Percentiles rank a stretch among this genome's conserved stretches.
Evolutionary conservation across 192 early-diverging fungal species (phyloP).

Genomic region (Spinellus fusiger): DNA sequence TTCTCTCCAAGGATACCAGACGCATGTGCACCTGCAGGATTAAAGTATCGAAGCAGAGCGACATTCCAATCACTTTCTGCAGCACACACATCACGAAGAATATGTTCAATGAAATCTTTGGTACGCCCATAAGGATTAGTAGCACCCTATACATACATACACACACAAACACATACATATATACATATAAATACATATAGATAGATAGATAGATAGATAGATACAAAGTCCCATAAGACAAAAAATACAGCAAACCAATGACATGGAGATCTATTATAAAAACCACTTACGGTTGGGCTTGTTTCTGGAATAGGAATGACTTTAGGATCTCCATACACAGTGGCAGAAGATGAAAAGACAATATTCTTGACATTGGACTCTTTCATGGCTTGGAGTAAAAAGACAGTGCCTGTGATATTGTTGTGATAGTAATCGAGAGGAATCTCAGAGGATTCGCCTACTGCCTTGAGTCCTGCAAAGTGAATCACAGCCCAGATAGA

Average conservation of each 20-base stretch:
- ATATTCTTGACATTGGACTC: constrained; percentile 75
- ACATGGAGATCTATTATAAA: not conserved
- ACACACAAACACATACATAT: not conserved
- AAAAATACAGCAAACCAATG: not conserved
- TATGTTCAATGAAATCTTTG: constrained; percentile 81
- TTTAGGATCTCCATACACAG: constrained; percentile 74
- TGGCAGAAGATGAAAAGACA: constrained; percentile 92
- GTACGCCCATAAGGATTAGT: constrained; percentile 92
- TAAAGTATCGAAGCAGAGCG: constrained; percentile 88
- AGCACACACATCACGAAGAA: constrained; percentile 65
- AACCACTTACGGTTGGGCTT: constrained; percentile 41
- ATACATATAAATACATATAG: not conserved
- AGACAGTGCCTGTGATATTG: constrained; percentile 85
- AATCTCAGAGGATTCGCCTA: constrained; percentile 72
- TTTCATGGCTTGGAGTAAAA: constrained; percentile 75
- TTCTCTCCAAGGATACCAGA: constrained; percentile 93
- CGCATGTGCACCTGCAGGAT: constrained; percentile 91
- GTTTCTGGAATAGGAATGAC: constrained; percentile 52
- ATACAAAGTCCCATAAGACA: not conserved
- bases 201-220: not conserved
- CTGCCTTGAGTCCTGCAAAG: constrained; percentile 86
- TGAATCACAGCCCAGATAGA: constrained; percentile 64
- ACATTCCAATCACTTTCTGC: constrained; percentile 57
- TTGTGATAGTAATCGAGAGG: constrained; percentile 90
- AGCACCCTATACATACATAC: constrained; percentile 42